Percentiles rank a stretch among this genome's conserved stretches.
phyloP scores from a whole-genome alignment of 1,284 basidiomycete genomes.

The Moesziomyces antarcticus region DNA sequence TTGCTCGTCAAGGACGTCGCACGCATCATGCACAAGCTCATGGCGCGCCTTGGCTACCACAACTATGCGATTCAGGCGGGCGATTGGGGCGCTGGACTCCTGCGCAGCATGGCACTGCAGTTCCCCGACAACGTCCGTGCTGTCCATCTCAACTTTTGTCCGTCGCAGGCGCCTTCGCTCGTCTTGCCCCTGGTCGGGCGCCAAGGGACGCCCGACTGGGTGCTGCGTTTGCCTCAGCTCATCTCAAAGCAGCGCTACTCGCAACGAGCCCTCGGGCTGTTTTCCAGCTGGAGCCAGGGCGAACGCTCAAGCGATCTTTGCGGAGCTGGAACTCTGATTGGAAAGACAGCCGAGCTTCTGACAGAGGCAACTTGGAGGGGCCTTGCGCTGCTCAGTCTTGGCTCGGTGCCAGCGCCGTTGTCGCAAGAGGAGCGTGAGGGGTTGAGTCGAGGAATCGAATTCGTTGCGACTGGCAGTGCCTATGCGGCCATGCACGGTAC shows the following conservation, averaged over 20 bases:
- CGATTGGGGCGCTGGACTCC: constrained; percentile 52
- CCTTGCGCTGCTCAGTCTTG: constrained; percentile 13
- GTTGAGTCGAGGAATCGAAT: constrained; percentile 45
- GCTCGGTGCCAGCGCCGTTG: constrained; percentile 41
- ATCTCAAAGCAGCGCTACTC: constrained; percentile 27
- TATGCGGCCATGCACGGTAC: constrained; percentile 66
- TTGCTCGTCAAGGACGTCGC: constrained; percentile 54
- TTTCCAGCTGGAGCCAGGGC: constrained; percentile 20
- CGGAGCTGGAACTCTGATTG: constrained; percentile 11
- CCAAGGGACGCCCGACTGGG: constrained; percentile 26
- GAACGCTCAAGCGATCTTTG: constrained; percentile 9
- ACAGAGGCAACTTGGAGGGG: constrained; percentile 24
- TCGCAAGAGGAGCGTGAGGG: constrained; percentile 50
- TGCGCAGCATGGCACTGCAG: constrained; percentile 36
- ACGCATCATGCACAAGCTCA: constrained; percentile 54
- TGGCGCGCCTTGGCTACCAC: constrained; percentile 48
- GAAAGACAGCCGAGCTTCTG: constrained; percentile 5
- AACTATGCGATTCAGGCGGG: constrained; percentile 57
- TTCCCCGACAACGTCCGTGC: constrained; percentile 40
- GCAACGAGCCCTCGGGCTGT: constrained; percentile 19
- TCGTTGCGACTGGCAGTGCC: constrained; percentile 44
- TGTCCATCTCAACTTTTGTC: constrained; percentile 56
- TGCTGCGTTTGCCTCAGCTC: constrained; percentile 21
- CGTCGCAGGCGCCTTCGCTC: constrained; percentile 39
- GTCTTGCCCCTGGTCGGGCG: constrained; percentile 32